Percentiles rank a stretch among this genome's conserved stretches.
Conservation (phyloP, 2,329 filamentous ascomycete genomes). For the Chaetomiaceae sp. region DNA sequence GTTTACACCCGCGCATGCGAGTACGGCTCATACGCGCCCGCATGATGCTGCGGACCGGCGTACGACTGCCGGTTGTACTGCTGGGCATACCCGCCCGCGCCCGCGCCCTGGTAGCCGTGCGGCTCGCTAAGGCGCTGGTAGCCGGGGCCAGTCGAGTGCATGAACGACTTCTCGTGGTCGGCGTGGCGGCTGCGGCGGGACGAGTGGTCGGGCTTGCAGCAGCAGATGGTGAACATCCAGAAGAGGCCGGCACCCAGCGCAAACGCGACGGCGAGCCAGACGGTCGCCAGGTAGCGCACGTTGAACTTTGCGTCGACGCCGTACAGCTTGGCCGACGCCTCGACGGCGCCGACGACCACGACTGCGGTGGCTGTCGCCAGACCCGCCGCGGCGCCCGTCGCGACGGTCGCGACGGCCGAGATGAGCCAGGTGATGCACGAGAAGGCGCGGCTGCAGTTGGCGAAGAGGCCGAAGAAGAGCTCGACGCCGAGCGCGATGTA, state of each 20-base stretch:
- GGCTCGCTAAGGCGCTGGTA: conserved; percentile 46
- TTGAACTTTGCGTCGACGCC: conserved; percentile 65
- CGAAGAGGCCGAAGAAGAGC: conserved; percentile 73
- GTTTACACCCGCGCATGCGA: conserved; percentile 48
- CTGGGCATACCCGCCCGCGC: conserved; percentile 15
- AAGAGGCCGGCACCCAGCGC: conserved; percentile 73
- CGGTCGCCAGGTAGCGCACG: conserved; percentile 62
- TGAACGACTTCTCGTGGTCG: conserved; percentile 51
- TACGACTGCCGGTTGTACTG: conserved; percentile 13
- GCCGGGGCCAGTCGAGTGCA: conserved; percentile 34
- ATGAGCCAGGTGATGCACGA: conserved; percentile 79
- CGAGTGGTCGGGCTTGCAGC: conserved; percentile 65
- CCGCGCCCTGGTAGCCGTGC: conserved; percentile 27
- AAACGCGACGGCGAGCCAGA: conserved; percentile 79
- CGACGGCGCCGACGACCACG: conserved; percentile 64
- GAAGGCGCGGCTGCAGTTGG: conserved; percentile 76
- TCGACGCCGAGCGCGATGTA: conserved; percentile 65
- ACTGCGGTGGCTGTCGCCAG: conserved; percentile 72
- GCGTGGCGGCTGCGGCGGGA: conserved; percentile 29
- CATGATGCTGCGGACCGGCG: conserved; percentile 34
- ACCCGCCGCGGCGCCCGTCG: conserved; percentile 59
- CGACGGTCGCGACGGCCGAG: conserved; percentile 55
- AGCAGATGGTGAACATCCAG: conserved; percentile 91
- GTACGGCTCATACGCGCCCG: conserved; percentile 61
- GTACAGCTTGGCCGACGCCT: conserved; percentile 64